Conservation (phyloP, 768 basidiomycete genomes). For the Suillus alpinus region DNA sequence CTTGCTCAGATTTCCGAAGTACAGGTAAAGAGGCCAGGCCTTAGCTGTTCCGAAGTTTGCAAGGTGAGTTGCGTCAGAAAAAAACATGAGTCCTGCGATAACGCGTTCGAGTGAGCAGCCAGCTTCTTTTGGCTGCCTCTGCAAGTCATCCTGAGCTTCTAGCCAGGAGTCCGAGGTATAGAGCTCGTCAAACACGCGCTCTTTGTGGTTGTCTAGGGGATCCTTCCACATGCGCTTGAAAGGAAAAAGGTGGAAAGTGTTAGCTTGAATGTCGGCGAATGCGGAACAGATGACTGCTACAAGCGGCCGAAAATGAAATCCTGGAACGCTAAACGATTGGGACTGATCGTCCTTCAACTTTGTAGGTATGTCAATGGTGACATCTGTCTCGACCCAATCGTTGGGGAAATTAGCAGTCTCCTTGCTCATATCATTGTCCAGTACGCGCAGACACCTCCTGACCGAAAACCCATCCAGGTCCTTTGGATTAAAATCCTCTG, state of each 20-base stretch:
- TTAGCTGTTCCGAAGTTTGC: too few species aligned
- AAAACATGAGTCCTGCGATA: too few species aligned
- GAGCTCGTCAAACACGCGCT: slow-evolving; percentile 14
- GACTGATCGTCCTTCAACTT: not conserved
- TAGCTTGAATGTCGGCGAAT: not conserved
- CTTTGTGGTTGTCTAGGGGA: not conserved
- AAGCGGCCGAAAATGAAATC: slow-evolving; percentile 15
- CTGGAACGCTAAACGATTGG: slow-evolving; percentile 3
- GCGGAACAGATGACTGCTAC: slow-evolving; percentile 7
- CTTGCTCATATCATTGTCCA: not conserved
- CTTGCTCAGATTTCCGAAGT: too few species aligned
- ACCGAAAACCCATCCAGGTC: slow-evolving; percentile 6
- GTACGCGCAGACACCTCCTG: too few species aligned
- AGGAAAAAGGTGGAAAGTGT: slow-evolving; percentile 15
- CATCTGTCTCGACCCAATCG: slow-evolving; percentile 3
- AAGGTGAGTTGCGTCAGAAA: too few species aligned
- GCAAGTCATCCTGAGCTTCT: slow-evolving; percentile 13
- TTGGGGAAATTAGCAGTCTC: not conserved
- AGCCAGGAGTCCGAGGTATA: slow-evolving; percentile 15
- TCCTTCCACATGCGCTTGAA: slow-evolving; percentile 14
- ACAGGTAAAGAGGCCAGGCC: too few species aligned
- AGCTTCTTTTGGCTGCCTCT: slow-evolving; percentile 8
- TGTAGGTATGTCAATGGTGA: not conserved
- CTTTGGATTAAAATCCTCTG: slow-evolving; percentile 5
- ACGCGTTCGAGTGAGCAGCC: not conserved